Evolutionary conservation across 306 rosid species (phyloP).

Genomic region (Dryas drummondii): DNA sequence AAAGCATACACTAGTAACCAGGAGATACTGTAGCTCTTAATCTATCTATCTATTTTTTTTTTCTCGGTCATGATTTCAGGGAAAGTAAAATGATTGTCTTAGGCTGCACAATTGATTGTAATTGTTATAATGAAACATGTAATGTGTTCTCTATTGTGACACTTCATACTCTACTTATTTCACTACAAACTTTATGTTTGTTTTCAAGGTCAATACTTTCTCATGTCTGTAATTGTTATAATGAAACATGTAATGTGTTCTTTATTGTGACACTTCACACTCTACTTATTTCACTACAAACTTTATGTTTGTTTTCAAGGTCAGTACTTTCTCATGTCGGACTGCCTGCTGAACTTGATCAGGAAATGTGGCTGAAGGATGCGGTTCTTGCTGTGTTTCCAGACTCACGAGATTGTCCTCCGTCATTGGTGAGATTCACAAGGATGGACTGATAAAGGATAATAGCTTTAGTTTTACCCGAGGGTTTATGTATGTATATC

Average conservation of each 20-base stretch:
- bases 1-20: slow-evolving; percentile 11
- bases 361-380: slow-evolving; percentile 97
- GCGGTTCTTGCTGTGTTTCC: slow-evolving; percentile 67
- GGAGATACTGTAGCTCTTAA: no score
- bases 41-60: background rate
- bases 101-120: slow-evolving; percentile 5
- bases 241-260: slow-evolving; percentile 14
- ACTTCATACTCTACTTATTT: slow-evolving; percentile 18
- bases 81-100: background rate
- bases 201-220: slow-evolving; percentile 39
- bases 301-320: slow-evolving; percentile 36
- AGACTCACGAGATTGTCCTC: slow-evolving; percentile 75
- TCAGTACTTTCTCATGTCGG: slow-evolving; percentile 43
- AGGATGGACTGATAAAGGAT: slow-evolving; percentile 18
- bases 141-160: slow-evolving; percentile 20
- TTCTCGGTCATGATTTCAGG: slow-evolving; percentile 1
- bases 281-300: slow-evolving; percentile 18
- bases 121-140: background rate
- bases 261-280: slow-evolving; percentile 15
- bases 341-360: slow-evolving; percentile 54
- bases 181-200: slow-evolving; percentile 27
- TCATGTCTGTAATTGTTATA: slow-evolving; percentile 21
- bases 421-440: slow-evolving; percentile 73
- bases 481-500: slow-evolving; percentile 25
- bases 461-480: slow-evolving; percentile 25